Base-by-base conservation (phyloP, 371 early-diverging fungal genomes). In the Rhizopus sp. region DNA sequence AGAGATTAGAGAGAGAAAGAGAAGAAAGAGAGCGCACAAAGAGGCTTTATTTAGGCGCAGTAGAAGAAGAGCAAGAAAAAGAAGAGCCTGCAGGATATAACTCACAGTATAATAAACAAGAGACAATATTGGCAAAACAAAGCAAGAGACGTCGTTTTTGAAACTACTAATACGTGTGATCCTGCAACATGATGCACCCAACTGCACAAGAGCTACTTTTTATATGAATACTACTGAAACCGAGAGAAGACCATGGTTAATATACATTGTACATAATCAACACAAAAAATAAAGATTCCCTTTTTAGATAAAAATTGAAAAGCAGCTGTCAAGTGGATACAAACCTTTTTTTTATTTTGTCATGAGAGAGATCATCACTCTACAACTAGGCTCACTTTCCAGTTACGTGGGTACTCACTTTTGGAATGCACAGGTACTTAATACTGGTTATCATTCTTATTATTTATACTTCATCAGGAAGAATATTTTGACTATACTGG, bases 391-490 rank as follows among this genome's bases (percentile, higher is more conserved):
- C 30, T 85, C 89, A 23, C 59, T 75, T 33, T 83, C 96, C 39
- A 95, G 93, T 68, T 92, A 80, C 66, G 90, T 92, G 7, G 97
- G 93, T 2, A 85, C 94, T 9, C 96, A 95, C 73, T 91, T 84
- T 66, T 96, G 97, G 97, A 96, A 95, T 64, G 75, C 92, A 10
- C 92, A 90, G 83, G 91, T 84, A 70, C n/a, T 33, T n/a, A 42
- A 30, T 42, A 10, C 29, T 13, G 8, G 10, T 17, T 15, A 5
- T 55, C 50, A 7, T n/a, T 2, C 3, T 17, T n/a, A n/a, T n/a
- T 29, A 16, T 32, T 37, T 3, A 40, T 51, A 13, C 12, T 16
- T 29, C 7, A 39, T 34, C 50, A 82, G 79, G 80, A 83, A 57
- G 76, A 65, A 8, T 80, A 80, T 42, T 80, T 79, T 57, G 57